Percentiles rank a stretch among this genome's conserved stretches.
Conservation (phyloP, 768 basidiomycete species). For the Podaxis sp. region DNA sequence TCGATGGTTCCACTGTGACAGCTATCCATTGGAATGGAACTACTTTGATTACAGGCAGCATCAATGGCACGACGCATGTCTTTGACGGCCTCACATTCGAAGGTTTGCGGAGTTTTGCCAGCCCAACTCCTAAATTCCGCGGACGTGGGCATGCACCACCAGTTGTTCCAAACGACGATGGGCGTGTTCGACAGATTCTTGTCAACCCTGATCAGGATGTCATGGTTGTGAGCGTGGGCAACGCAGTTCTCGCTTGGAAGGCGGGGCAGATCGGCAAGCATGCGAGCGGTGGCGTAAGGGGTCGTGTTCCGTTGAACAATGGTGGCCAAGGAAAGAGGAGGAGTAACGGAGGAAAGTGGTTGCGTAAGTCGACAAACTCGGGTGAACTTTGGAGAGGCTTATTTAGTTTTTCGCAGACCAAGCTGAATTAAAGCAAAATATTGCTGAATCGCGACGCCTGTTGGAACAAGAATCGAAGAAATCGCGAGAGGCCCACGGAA, state of each 20-base stretch:
- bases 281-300: conserved; percentile 33
- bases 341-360: conserved; percentile 38
- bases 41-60: conserved; percentile 67
- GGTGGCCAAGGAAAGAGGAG: conserved; percentile 33
- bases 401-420: conserved; percentile 43
- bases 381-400: background rate
- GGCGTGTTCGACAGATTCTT: conserved; percentile 55
- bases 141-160: conserved; percentile 22
- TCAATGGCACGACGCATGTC: conserved; percentile 54
- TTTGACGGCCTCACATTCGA: conserved; percentile 70
- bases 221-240: conserved; percentile 60
- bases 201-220: conserved; percentile 52
- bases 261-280: conserved; percentile 44
- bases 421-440: conserved; percentile 60
- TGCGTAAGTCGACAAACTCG: conserved; percentile 36
- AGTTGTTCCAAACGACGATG: conserved; percentile 31
- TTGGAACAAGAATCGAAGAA: conserved; percentile 50
- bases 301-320: conserved; percentile 25
- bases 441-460: conserved; percentile 55
- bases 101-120: conserved; percentile 53
- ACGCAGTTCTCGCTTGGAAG: conserved; percentile 67
- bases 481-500: conserved; percentile 37
- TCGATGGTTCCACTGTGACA: conserved; percentile 58
- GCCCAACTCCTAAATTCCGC: conserved; percentile 40
- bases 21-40: conserved; percentile 60